Conservation (phyloP, 495 filamentous ascomycete genomes). For the Schizothecium vesticola region DNA sequence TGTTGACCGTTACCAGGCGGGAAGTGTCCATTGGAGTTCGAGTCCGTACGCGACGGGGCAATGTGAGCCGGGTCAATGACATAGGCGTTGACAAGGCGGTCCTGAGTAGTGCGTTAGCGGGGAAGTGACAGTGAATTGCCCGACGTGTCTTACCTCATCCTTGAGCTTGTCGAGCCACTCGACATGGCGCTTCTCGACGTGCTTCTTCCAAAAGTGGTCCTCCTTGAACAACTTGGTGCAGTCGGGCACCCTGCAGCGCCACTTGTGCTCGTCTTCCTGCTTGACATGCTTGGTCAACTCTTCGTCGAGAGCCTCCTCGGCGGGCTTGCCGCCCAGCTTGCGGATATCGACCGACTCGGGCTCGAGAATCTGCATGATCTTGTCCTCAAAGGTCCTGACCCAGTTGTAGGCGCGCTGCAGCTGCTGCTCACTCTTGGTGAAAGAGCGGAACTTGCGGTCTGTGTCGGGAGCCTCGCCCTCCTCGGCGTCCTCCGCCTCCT, state of each 20-base stretch:
- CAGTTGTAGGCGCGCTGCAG: conserved; percentile 94
- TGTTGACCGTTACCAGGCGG: conserved; percentile 65
- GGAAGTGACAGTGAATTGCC: conserved; percentile 3
- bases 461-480: conserved; percentile 54
- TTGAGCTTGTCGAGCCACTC: conserved; percentile 81
- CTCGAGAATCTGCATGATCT: conserved; percentile 84
- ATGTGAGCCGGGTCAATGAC: conserved; percentile 91
- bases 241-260: conserved; percentile 89
- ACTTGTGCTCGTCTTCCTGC: conserved; percentile 95
- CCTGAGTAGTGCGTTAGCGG: conserved; percentile 43
- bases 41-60: conserved; percentile 83
- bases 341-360: conserved; percentile 77
- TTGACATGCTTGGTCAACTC: conserved; percentile 85
- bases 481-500: conserved; percentile 61
- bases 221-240: conserved; percentile 98
- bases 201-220: conserved; percentile 93
- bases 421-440: conserved; percentile 79
- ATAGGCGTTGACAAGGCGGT: conserved; percentile 85
- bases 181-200: conserved; percentile 89
- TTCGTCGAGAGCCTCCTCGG: conserved; percentile 80
- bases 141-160: conserved; percentile 63
- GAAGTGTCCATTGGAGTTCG: conserved; percentile 97
- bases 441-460: conserved; percentile 60
- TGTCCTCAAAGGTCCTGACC: conserved; percentile 99
- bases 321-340: conserved; percentile 83